phyloP scores from a whole-genome alignment of 108 stramenopile species.

The Cylindrotheca fusiformis region DNA sequence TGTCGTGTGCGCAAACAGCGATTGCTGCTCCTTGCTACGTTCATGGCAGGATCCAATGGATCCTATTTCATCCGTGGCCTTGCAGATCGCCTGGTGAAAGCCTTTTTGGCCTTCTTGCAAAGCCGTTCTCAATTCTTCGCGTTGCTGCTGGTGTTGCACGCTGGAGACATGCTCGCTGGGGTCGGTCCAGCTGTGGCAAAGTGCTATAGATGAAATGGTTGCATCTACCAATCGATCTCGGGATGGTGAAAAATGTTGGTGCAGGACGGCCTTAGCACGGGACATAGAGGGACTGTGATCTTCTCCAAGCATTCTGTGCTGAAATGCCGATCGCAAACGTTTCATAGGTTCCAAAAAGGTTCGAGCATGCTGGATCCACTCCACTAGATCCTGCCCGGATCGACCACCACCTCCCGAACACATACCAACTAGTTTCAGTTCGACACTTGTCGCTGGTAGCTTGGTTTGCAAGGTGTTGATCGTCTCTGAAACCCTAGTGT shows the following conservation, averaged over 20 bases:
- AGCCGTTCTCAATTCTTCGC: not conserved
- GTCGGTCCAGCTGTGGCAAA: conserved; percentile 14
- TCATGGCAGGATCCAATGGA: not conserved
- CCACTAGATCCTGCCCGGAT: not conserved
- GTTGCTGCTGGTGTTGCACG: not conserved
- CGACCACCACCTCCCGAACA: not conserved
- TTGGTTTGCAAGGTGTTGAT: not conserved
- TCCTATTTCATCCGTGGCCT: not conserved
- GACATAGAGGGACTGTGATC: conserved; percentile 3
- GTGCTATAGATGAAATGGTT: conserved; percentile 2
- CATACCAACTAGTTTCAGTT: not conserved
- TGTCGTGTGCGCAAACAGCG: conserved; percentile 13
- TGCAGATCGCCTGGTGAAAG: not conserved
- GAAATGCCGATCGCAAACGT: conserved; percentile 1
- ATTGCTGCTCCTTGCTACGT: not conserved
- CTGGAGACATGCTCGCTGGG: not conserved
- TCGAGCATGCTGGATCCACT: not conserved
- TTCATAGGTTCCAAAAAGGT: not conserved
- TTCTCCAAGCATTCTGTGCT: conserved; percentile 7
- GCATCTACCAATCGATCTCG: conserved; percentile 17
- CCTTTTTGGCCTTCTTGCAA: not conserved
- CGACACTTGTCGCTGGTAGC: not conserved
- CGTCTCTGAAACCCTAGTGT: not conserved
- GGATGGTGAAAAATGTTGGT: not conserved
- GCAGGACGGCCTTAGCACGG: not conserved